A percentile compares a stretch with the other conserved stretches of the same genome.
phyloP scores from a whole-genome alignment of 768 basidiomycete species.

The Pleurotus djamor region DNA sequence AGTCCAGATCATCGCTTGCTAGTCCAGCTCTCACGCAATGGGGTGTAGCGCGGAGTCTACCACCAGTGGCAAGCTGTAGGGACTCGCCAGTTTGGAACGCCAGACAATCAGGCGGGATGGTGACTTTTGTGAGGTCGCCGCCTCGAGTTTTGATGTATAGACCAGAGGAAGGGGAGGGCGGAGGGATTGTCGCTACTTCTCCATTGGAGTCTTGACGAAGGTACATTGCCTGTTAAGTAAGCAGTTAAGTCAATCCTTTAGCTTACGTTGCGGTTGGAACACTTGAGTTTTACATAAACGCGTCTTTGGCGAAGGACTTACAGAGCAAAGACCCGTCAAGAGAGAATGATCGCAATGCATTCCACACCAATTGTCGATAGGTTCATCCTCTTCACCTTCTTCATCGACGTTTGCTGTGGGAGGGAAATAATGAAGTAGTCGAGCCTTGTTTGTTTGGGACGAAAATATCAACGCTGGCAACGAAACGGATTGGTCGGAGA shows the following conservation, averaged over 20 bases:
- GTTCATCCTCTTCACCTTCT: conserved; percentile 48
- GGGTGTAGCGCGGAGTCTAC: conserved; percentile 84
- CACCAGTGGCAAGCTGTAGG: conserved; percentile 83
- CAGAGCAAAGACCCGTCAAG: conserved; percentile 91
- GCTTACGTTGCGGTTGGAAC: too few relatives aligned
- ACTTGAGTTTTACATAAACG: too few relatives aligned
- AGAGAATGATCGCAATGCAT: conserved; percentile 92
- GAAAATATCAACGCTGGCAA: conserved; percentile 69
- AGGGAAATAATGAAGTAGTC: conserved; percentile 96
- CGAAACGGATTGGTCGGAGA: conserved; percentile 66
- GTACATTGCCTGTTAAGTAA: conserved; percentile 80
- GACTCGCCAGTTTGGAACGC: conserved; percentile 99
- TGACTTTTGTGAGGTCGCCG: conserved; percentile 75
- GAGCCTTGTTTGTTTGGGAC: conserved; percentile 86
- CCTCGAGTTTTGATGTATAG: conserved; percentile 90
- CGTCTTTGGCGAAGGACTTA: conserved; percentile 36
- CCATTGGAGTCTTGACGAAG: conserved; percentile 43
- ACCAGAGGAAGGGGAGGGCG: conserved; percentile 78
- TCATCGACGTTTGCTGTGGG: conserved; percentile 37
- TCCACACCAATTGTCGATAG: conserved; percentile 92
- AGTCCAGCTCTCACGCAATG: conserved; percentile 85
- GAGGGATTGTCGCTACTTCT: conserved; percentile 47
- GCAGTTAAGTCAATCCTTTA: background rate
- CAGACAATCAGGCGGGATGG: conserved; percentile 80
- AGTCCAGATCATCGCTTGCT: conserved; percentile 15